Evolutionary conservation across 176 grass and related monocot genomes (phyloP).

Genomic region (Musa troglodytarum): DNA sequence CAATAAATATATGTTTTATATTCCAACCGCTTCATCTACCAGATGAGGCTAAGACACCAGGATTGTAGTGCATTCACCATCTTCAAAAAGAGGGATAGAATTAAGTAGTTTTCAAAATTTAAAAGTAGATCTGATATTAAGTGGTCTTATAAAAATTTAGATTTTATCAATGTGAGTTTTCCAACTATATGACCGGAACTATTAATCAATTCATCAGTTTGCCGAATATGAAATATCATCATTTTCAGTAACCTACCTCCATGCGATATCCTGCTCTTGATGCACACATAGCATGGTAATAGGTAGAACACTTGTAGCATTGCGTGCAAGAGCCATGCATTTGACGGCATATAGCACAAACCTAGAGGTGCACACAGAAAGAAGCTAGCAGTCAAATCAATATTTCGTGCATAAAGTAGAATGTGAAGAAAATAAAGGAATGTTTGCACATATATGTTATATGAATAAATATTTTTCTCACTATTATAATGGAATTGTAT

Average conservation of each 20-base stretch:
- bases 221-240: not conserved
- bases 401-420: not conserved
- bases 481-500: constrained; percentile 8
- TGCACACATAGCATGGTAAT: constrained; percentile 98
- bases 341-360: constrained; percentile 95
- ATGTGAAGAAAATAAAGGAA: not conserved
- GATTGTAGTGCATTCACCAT: no score
- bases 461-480: not conserved
- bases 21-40: no score
- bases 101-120: no score
- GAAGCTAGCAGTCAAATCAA: constrained; percentile 7
- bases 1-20: no score
- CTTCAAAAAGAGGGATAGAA: no score
- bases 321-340: constrained; percentile 98
- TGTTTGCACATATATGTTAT: not conserved
- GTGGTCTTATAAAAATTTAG: no score
- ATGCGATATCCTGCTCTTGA: constrained; percentile 91
- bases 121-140: no score
- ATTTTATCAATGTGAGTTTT: no score
- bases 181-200: not conserved
- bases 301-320: constrained; percentile 90
- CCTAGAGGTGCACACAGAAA: constrained; percentile 40
- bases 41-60: no score
- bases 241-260: constrained; percentile 46
- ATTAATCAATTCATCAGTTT: not conserved